phyloP scores from a whole-genome alignment of 2,329 filamentous ascomycete genomes.

The Aspergillus fischeri region DNA sequence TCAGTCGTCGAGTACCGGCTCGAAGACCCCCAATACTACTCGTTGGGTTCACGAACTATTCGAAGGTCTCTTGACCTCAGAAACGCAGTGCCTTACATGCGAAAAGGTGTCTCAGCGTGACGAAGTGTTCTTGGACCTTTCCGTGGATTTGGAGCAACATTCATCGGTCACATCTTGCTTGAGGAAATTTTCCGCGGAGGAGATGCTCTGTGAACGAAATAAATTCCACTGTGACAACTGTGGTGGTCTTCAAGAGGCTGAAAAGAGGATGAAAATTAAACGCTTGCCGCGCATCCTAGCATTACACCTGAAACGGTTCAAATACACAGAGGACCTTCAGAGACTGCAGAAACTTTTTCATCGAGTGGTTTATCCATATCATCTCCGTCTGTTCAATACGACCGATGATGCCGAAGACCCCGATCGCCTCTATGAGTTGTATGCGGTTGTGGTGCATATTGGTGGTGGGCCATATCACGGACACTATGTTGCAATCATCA shows the following conservation, averaged over 20 bases:
- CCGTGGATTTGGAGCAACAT: slow-evolving; percentile 91
- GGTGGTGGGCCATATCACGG: slow-evolving; percentile 95
- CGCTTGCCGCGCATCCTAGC: slow-evolving; percentile 85
- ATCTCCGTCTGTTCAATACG: slow-evolving; percentile 94
- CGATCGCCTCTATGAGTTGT: slow-evolving; percentile 91
- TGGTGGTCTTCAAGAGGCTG: slow-evolving; percentile 91
- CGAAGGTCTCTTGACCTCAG: slow-evolving; percentile 88
- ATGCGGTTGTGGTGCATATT: slow-evolving; percentile 95
- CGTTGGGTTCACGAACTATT: slow-evolving; percentile 98
- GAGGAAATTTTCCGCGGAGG: slow-evolving; percentile 92
- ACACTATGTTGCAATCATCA: slow-evolving; percentile 96
- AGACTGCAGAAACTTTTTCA: slow-evolving; percentile 95
- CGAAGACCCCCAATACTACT: slow-evolving; percentile 61
- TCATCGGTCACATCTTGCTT: slow-evolving; percentile 94
- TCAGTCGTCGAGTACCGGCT: slow-evolving; percentile 48
- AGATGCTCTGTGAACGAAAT: slow-evolving; percentile 97
- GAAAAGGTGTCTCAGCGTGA: slow-evolving; percentile 93
- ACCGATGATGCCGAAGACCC: slow-evolving; percentile 92
- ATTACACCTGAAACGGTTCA: slow-evolving; percentile 93
- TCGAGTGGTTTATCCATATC: slow-evolving; percentile 93
- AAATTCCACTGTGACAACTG: slow-evolving; percentile 99
- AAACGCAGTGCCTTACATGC: slow-evolving; percentile 93
- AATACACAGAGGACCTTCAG: slow-evolving; percentile 94
- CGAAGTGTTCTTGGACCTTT: slow-evolving; percentile 92
- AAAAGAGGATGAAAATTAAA: slow-evolving; percentile 99